Evolutionary conservation across 2,329 filamentous ascomycete genomes (phyloP), one percentile per base, ranked within the genome.

Genomic region (Gaeumannomyces sp.): DNA sequence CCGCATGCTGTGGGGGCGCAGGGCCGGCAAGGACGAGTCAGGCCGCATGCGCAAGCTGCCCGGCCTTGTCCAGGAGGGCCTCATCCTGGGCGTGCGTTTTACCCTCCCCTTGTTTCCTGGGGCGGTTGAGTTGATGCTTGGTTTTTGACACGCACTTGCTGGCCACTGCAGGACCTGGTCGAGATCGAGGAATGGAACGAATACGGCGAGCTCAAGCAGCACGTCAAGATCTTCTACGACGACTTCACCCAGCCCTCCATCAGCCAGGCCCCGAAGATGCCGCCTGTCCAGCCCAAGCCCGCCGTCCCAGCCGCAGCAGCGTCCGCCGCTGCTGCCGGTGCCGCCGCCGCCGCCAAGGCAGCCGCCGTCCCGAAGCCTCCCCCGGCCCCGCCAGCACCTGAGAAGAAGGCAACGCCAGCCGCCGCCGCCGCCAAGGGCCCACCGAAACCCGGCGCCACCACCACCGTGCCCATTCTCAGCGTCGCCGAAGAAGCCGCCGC

Each of bases 151-250:
- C 68, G 27, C 56, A 35, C 50, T 19, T 28, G 38, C 31, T 27
- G 10, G 14, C 1, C 11, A 4, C 31, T 45, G 57, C 69, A 97
- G 93, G 95, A 97, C 75, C 84, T 97, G 62, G 90, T 94, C 68
- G 89, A 98, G 77, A 87, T 98, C 68, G 95, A 99, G 78, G 95
- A 99, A 75, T 98, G 94, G 95, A 99, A 99, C 80, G 95, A 99
- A 76, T 97, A 96, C 77, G 93, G 93, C 77, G 94, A 98, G 78
- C 85, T 99, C 67, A 92, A 93, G 76, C 87, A 94, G 77, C 90
- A 94, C 71, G 87, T 98, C 71, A 87, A 83, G 67, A 85, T 89
- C 70, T 86, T 84, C 77, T 84, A 84, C 74, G 85, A 88, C 77
- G 85, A 87, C 69, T 80, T 79, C 71, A 86, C 84, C 61, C 84